Evolutionary conservation across 768 basidiomycete species (phyloP).

Genomic region (Lactarius vividus): DNA sequence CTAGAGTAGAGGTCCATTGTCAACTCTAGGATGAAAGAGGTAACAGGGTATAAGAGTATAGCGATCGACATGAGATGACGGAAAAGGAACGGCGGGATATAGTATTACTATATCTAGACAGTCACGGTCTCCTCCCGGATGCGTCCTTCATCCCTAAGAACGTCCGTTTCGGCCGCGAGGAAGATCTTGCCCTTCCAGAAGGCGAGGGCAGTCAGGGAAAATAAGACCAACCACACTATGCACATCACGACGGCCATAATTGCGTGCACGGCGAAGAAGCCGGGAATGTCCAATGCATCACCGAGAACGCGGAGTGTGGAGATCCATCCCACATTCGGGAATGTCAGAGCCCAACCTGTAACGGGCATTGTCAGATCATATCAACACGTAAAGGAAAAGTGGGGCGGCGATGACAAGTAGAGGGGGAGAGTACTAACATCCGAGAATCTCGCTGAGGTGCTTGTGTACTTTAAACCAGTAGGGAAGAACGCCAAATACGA

Average conservation of each 20-base stretch:
- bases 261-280: conserved; percentile 41
- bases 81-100: neutral
- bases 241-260: conserved; percentile 43
- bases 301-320: conserved; percentile 41
- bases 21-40: neutral
- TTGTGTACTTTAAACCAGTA: conserved; percentile 52
- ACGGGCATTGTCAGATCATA: neutral
- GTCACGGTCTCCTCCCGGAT: neutral
- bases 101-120: neutral
- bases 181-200: conserved; percentile 46
- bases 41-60: neutral
- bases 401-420: neutral
- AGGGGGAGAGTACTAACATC: conserved; percentile 35
- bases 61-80: neutral
- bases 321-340: conserved; percentile 51
- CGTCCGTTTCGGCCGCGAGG: conserved; percentile 41
- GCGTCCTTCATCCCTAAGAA: conserved; percentile 37
- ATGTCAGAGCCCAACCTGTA: conserved; percentile 46
- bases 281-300: conserved; percentile 41
- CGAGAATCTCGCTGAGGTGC: conserved; percentile 45
- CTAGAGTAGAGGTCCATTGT: neutral
- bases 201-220: conserved; percentile 41
- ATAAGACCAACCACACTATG: conserved; percentile 41
- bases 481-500: conserved; percentile 44
- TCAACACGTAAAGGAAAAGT: neutral